phyloP scores from a whole-genome alignment of 371 early-diverging fungal genomes.

The Blastocladiella emersonii region DNA sequence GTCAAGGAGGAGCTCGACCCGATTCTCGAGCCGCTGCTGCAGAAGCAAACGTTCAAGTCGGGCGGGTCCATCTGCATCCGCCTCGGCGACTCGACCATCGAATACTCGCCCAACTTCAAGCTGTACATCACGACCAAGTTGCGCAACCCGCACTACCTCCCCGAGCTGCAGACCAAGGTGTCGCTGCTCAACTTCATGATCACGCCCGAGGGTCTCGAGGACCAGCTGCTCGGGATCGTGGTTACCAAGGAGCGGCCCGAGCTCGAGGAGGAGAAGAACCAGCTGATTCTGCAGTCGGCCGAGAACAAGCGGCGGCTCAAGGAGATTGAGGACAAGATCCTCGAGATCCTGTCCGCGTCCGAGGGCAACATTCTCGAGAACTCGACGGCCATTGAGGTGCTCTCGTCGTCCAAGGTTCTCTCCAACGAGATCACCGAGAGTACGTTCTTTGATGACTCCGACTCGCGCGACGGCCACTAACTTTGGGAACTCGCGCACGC shows the following conservation, averaged over 20 bases:
- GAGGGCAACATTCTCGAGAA: conserved; percentile 45
- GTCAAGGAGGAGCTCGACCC: conserved; percentile 39
- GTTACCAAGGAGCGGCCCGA: conserved; percentile 44
- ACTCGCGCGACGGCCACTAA: not conserved
- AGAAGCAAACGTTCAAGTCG: conserved; percentile 35
- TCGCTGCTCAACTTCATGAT: conserved; percentile 44
- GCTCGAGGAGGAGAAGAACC: conserved; percentile 40
- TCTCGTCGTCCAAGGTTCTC: conserved; percentile 38
- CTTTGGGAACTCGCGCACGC: conserved; percentile 34
- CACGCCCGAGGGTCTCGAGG: conserved; percentile 38
- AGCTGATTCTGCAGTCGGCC: conserved; percentile 34
- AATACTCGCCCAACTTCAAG: conserved; percentile 38
- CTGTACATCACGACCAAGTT: conserved; percentile 44
- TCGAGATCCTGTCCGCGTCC: conserved; percentile 38
- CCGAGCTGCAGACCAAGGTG: conserved; percentile 38
- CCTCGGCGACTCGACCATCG: conserved; percentile 38
- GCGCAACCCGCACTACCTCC: conserved; percentile 42
- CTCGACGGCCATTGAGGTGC: conserved; percentile 39
- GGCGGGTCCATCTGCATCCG: conserved; percentile 38
- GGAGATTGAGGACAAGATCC: conserved; percentile 44
- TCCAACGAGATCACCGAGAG: conserved; percentile 25
- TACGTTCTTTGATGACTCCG: conserved; percentile 13
- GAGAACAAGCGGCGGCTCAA: conserved; percentile 40
- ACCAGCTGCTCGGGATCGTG: conserved; percentile 40
- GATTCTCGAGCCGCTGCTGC: conserved; percentile 36